Evolutionary conservation across 192 early-diverging fungal genomes (phyloP).

Genomic region (Coemansia sp.): DNA sequence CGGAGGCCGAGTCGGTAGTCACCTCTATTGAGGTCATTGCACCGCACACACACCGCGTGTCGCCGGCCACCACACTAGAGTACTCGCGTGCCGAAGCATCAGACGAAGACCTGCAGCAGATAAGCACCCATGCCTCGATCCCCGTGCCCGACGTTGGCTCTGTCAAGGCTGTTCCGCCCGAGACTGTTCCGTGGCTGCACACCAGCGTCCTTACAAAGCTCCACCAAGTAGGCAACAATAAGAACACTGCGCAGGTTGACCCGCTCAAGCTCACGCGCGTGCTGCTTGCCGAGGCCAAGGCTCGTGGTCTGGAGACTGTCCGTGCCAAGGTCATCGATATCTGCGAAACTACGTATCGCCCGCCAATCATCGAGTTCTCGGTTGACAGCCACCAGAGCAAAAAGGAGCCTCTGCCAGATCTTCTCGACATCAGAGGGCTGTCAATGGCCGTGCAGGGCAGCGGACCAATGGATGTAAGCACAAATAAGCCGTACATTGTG

Average conservation of each 20-base stretch:
- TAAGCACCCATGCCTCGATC: conserved; percentile 46
- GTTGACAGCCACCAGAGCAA: conserved; percentile 18
- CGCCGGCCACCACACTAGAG: conserved; percentile 19
- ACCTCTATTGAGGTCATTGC: conserved; percentile 54
- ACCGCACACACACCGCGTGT: conserved; percentile 16
- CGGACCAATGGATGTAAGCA: background rate
- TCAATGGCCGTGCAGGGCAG: conserved; percentile 3
- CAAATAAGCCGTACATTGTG: conserved; percentile 38
- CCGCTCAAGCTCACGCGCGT: conserved; percentile 48
- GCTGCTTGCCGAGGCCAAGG: conserved; percentile 44
- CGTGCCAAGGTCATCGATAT: conserved; percentile 50
- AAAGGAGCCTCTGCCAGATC: conserved; percentile 7
- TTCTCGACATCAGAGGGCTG: conserved; percentile 9
- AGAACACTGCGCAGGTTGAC: conserved; percentile 48
- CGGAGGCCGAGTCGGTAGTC: conserved; percentile 42
- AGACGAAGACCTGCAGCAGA: conserved; percentile 25
- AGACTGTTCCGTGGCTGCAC: conserved; percentile 48
- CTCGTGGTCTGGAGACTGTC: conserved; percentile 29
- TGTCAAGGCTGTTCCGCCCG: conserved; percentile 36
- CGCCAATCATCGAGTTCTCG: conserved; percentile 40
- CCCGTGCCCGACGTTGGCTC: conserved; percentile 34
- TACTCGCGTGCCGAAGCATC: conserved; percentile 16
- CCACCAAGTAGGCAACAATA: conserved; percentile 39
- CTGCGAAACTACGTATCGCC: conserved; percentile 41
- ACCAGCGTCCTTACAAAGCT: conserved; percentile 37